Percentiles rank a stretch among this genome's conserved stretches.
These are phyloP conservation scores for Eutrema japonicum DNA, from an alignment of 345 rosid species.

Conservation along the genomic window DNA sequence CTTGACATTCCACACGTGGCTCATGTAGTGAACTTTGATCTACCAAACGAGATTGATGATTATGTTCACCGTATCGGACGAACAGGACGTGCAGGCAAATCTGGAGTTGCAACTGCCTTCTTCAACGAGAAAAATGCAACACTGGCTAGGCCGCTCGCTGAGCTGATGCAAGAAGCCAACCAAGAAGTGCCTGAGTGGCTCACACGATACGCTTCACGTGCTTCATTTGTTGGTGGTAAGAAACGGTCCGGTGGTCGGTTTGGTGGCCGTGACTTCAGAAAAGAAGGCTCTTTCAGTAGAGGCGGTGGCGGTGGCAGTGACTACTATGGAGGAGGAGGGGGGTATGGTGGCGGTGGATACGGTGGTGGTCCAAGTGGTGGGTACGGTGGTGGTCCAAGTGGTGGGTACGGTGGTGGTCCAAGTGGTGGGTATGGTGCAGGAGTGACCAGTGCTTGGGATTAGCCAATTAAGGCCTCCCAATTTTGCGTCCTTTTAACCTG, in stretches of 20 bases:
- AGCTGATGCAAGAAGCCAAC: constrained; percentile 91
- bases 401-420: constrained; percentile 46
- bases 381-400: constrained; percentile 43
- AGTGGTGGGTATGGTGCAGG: constrained; percentile 51
- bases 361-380: constrained; percentile 42
- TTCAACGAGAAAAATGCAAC: constrained; percentile 77
- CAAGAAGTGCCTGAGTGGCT: constrained; percentile 99
- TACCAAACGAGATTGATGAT: constrained; percentile 96
- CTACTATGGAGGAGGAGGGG: constrained; percentile 46
- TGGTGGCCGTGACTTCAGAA: constrained; percentile 90
- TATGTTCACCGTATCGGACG: constrained; percentile 96
- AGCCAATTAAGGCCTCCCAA: constrained; percentile 41
- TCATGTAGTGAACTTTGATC: constrained; percentile 96
- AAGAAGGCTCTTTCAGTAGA: constrained; percentile 55
- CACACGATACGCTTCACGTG: constrained; percentile 75
- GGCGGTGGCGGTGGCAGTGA: constrained; percentile 52
- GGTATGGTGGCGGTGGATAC: constrained; percentile 16
- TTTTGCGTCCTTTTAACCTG: constrained; percentile 30
- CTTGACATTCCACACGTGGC: constrained; percentile 97
- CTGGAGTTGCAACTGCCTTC: constrained; percentile 94
- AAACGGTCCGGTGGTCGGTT: constrained; percentile 82
- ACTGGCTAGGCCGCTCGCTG: constrained; percentile 74
- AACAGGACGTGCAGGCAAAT: constrained; percentile 96
- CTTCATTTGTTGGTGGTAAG: constrained; percentile 61
- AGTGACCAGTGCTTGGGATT: constrained; percentile 89